These are phyloP conservation scores for Quercus tomentella DNA, from an alignment of 331 rosid genomes.

Conservation along the genomic window DNA sequence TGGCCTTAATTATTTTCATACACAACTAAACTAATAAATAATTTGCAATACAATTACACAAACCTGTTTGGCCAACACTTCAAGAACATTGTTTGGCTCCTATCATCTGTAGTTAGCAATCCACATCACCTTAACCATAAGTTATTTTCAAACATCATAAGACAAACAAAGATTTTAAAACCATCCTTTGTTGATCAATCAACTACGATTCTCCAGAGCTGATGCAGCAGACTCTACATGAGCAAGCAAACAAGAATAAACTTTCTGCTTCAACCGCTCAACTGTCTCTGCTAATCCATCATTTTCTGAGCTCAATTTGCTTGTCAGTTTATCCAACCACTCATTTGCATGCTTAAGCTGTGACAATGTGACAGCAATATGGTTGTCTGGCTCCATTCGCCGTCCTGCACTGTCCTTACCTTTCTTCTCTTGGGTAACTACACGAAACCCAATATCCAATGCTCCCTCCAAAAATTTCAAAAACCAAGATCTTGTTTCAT, in stretches of 20 bases:
- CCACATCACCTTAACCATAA: slow-evolving; percentile 18
- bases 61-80: neutral
- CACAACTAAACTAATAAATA: slow-evolving; percentile 16
- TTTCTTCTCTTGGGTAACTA: slow-evolving; percentile 47
- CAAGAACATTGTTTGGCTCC: slow-evolving; percentile 14
- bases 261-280: slow-evolving; percentile 64
- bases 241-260: slow-evolving; percentile 65
- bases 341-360: slow-evolving; percentile 83
- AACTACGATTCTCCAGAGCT: slow-evolving; percentile 61
- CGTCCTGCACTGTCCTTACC: slow-evolving; percentile 48
- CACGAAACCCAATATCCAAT: slow-evolving; percentile 63
- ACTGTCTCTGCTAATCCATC: slow-evolving; percentile 43
- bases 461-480: slow-evolving; percentile 70
- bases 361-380: slow-evolving; percentile 65
- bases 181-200: slow-evolving; percentile 18
- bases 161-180: neutral
- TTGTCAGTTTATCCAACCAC: slow-evolving; percentile 76
- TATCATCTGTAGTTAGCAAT: slow-evolving; percentile 1
- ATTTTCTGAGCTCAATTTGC: slow-evolving; percentile 32
- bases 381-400: slow-evolving; percentile 50
- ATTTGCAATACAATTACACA: slow-evolving; percentile 10
- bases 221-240: slow-evolving; percentile 80
- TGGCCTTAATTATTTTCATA: neutral
- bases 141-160: slow-evolving; percentile 26
- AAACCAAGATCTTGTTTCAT: slow-evolving; percentile 87